These are phyloP conservation scores for Cladophialophora psammophila DNA, from an alignment of 2,329 filamentous ascomycete species.

Conservation along the genomic window DNA sequence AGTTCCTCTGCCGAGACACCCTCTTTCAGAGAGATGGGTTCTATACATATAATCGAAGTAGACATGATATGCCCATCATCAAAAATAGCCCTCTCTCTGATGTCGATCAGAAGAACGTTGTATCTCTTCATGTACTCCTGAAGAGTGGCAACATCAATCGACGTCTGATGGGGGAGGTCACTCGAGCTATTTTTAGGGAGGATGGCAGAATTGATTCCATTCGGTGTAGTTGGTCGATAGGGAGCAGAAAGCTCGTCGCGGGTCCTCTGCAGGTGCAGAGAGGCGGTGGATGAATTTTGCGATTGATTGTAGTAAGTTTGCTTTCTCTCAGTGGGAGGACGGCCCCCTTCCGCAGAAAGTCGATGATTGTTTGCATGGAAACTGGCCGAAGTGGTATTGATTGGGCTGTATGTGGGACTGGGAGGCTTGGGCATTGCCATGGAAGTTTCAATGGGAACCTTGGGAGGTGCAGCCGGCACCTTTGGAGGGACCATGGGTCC, in stretches of 20 bases:
- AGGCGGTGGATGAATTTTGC: conserved; percentile 46
- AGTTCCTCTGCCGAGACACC: conserved; percentile 70
- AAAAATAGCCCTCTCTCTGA: conserved; percentile 79
- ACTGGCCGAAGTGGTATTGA: conserved; percentile 51
- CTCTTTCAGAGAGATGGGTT: conserved; percentile 77
- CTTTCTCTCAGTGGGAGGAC: conserved; percentile 42
- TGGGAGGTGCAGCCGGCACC: conserved; percentile 48
- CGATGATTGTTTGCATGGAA: conserved; percentile 49
- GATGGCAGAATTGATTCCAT: conserved; percentile 49
- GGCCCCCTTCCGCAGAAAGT: conserved; percentile 51
- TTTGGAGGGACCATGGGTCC: conserved; percentile 51
- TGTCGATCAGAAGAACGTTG: conserved; percentile 82
- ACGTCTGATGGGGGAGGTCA: conserved; percentile 63
- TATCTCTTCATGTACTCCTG: conserved; percentile 71
- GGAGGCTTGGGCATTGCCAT: conserved; percentile 55
- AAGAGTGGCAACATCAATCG: conserved; percentile 74
- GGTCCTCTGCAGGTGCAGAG: conserved; percentile 47
- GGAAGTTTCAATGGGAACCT: conserved; percentile 48
- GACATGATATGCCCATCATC: conserved; percentile 89
- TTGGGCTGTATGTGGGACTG: conserved; percentile 58
- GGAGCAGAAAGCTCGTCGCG: conserved; percentile 48
- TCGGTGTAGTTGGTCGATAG: conserved; percentile 54
- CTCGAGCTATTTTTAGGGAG: conserved; percentile 53
- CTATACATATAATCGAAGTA: conserved; percentile 84
- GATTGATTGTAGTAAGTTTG: conserved; percentile 47